A percentile compares a stretch with the other conserved stretches of the same genome.
These are phyloP conservation scores for Phialophora macrospora DNA, from an alignment of 2,329 filamentous ascomycete genomes.

Conservation along the genomic window DNA sequence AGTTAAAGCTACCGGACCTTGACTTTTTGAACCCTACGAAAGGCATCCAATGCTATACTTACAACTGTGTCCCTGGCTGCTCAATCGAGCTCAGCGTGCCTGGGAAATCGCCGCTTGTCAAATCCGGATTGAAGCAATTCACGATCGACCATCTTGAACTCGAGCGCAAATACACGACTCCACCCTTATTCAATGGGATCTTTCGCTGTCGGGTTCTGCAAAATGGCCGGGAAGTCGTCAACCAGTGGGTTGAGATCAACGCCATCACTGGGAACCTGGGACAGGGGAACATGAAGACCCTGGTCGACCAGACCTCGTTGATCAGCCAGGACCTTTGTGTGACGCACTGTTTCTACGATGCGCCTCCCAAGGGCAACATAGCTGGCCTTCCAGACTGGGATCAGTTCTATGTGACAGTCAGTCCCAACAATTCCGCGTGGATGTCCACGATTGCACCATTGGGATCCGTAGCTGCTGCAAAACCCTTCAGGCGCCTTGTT, in stretches of 20 bases:
- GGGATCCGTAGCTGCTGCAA: neutral
- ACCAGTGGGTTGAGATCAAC: constrained; percentile 4
- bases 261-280: neutral
- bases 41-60: constrained; percentile 3
- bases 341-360: constrained; percentile 8
- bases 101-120: neutral
- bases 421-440: neutral
- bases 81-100: neutral
- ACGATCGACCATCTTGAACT: neutral
- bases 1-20: neutral
- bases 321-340: neutral
- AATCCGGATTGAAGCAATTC: neutral
- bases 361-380: neutral
- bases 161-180: constrained; percentile 1
- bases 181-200: neutral
- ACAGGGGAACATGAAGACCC: neutral
- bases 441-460: constrained; percentile 2
- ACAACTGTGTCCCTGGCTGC: constrained; percentile 1
- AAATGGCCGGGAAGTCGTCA: neutral
- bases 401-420: constrained; percentile 6
- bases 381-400: constrained; percentile 1
- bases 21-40: constrained; percentile 1
- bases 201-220: constrained; percentile 3
- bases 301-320: constrained; percentile 1
- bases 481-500: neutral